Conservation (phyloP, 1,284 basidiomycete genomes). For the Trichosporon sp. region DNA sequence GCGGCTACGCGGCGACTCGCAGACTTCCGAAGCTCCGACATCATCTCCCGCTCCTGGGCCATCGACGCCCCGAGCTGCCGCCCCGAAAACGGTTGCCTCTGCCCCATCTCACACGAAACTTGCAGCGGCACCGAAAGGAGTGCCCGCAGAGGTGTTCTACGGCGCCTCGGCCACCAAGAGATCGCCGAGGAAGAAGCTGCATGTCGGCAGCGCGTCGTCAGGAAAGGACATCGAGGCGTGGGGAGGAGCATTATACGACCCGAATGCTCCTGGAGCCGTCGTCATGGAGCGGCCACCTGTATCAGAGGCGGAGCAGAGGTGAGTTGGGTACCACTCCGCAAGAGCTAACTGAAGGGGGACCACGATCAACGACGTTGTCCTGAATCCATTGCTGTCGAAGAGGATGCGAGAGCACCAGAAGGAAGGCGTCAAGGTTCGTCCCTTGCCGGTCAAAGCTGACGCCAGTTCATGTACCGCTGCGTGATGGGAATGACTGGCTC, state of each 20-base stretch:
- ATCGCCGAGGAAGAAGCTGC: slow-evolving; percentile 37
- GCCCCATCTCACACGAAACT: slow-evolving; percentile 41
- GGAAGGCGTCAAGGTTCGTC: slow-evolving; percentile 66
- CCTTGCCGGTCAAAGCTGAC: slow-evolving; percentile 23
- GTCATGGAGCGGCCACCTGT: slow-evolving; percentile 80
- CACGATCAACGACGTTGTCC: slow-evolving; percentile 76
- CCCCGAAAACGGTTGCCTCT: slow-evolving; percentile 10
- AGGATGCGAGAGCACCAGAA: slow-evolving; percentile 86
- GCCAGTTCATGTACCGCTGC: slow-evolving; percentile 87
- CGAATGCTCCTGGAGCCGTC: slow-evolving; percentile 72
- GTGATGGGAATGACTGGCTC: slow-evolving; percentile 91
- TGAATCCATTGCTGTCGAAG: slow-evolving; percentile 83
- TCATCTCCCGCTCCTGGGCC: background rate
- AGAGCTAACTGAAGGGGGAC: slow-evolving; percentile 36
- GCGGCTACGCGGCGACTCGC: slow-evolving; percentile 10
- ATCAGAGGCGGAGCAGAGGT: slow-evolving; percentile 78
- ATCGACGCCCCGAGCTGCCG: background rate
- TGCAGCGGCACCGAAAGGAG: background rate
- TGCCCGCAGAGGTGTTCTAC: slow-evolving; percentile 22
- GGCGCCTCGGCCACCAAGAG: slow-evolving; percentile 45
- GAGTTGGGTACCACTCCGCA: slow-evolving; percentile 29
- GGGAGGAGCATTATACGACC: slow-evolving; percentile 61
- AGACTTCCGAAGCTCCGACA: background rate
- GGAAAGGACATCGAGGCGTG: slow-evolving; percentile 42
- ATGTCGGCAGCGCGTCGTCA: slow-evolving; percentile 2